Evolutionary conservation across 2,329 filamentous ascomycete genomes (phyloP).

Genomic region (Fusarium aywerte): DNA sequence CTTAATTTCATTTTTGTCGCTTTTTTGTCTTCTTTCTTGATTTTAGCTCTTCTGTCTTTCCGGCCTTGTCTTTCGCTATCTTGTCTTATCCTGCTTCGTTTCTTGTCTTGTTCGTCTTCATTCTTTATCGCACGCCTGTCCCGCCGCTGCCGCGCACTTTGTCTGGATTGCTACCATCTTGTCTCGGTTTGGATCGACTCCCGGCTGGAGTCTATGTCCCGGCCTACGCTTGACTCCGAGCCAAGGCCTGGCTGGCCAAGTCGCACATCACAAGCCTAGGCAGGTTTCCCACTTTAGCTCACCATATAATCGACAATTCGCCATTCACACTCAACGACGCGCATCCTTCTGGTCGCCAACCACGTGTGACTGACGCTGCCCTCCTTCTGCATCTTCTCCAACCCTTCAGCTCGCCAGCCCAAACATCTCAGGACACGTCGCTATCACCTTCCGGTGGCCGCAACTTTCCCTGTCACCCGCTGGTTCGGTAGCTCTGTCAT

Average conservation of each 20-base stretch:
- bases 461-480: constrained; percentile 37
- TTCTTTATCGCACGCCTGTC: constrained; percentile 22
- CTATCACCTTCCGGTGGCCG: constrained; percentile 55
- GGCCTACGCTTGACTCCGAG: constrained; percentile 33
- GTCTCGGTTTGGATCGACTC: constrained; percentile 32
- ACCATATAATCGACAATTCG: constrained; percentile 44
- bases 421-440: constrained; percentile 72
- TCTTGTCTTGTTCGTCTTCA: constrained; percentile 10
- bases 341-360: constrained; percentile 56
- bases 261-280: constrained; percentile 38
- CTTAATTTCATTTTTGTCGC: constrained; percentile 1
- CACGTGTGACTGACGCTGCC: constrained; percentile 61
- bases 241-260: constrained; percentile 37
- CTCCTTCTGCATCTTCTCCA: constrained; percentile 56
- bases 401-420: constrained; percentile 55
- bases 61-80: constrained; percentile 24
- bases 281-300: constrained; percentile 36
- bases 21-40: constrained; percentile 7
- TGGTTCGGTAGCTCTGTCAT: constrained; percentile 49
- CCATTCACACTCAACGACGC: constrained; percentile 42
- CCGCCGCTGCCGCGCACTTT: constrained; percentile 30
- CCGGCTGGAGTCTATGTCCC: constrained; percentile 32
- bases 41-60: neutral
- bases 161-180: constrained; percentile 35
- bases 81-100: constrained; percentile 20